A percentile compares a stretch with the other conserved stretches of the same genome.
These are phyloP conservation scores for Cladochytrium replicatum DNA, from an alignment of 192 early-diverging fungal genomes.

Conservation along the genomic window DNA sequence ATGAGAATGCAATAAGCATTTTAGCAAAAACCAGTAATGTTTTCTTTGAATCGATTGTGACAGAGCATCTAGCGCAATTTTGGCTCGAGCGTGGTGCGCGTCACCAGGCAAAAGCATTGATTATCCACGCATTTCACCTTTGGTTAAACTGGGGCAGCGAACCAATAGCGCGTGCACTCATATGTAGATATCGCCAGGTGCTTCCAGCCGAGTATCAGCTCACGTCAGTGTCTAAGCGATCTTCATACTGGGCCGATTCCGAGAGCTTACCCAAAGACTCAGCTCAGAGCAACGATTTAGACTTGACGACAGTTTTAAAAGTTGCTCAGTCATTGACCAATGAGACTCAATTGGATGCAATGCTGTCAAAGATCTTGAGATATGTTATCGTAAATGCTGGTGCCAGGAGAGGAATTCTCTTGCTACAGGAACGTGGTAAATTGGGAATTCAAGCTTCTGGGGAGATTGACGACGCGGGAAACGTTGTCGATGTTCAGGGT, in stretches of 20 bases:
- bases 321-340: conserved; percentile 35
- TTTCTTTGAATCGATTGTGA: conserved; percentile 28
- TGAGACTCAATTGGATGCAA: conserved; percentile 31
- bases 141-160: conserved; percentile 35
- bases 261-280: too few relatives aligned
- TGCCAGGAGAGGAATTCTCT: conserved; percentile 28
- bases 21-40: too few relatives aligned
- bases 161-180: conserved; percentile 22
- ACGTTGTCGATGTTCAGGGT: conserved; percentile 3
- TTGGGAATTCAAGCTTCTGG: conserved; percentile 27
- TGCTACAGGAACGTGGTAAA: conserved; percentile 20
- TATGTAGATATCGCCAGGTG: too few relatives aligned
- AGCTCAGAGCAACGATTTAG: conserved; percentile 32
- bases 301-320: conserved; percentile 40
- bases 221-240: too few relatives aligned
- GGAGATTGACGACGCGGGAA: conserved; percentile 7
- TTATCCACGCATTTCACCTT: conserved; percentile 22
- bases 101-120: conserved; percentile 22
- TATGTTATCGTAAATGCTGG: conserved; percentile 39
- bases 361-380: conserved; percentile 31
- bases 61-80: conserved; percentile 25
- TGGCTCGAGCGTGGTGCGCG: conserved; percentile 22
- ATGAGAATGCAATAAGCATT: too few relatives aligned
- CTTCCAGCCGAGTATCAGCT: too few relatives aligned
- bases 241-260: too few relatives aligned